Conservation (phyloP, 116 monocot genomes). For the Iris pallida region DNA sequence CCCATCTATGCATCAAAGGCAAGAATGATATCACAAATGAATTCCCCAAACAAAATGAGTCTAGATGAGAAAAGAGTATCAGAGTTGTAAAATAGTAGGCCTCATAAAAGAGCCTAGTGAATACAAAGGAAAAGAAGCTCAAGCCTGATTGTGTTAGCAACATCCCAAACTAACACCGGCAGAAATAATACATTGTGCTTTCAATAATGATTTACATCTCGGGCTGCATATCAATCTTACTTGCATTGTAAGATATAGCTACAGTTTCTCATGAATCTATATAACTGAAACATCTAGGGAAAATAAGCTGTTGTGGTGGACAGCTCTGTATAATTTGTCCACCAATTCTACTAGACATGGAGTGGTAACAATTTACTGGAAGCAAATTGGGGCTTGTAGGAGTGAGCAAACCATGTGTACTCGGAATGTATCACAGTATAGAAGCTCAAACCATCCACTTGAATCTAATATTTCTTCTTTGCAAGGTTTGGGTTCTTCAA, state of each 20-base stretch:
- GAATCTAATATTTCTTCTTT: constrained; percentile 40
- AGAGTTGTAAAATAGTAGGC: too few species aligned
- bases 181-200: background rate
- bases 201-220: background rate
- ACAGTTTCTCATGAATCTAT: background rate
- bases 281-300: background rate
- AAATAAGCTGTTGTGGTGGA: background rate
- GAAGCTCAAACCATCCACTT: background rate
- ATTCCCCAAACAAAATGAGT: too few species aligned
- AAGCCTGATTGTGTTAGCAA: background rate
- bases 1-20: too few species aligned
- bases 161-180: too few species aligned
- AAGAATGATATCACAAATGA: too few species aligned
- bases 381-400: background rate
- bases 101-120: too few species aligned
- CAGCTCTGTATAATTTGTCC: too few species aligned
- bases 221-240: background rate
- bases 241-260: background rate
- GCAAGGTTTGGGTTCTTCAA: constrained; percentile 74
- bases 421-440: too few species aligned
- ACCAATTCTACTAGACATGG: background rate
- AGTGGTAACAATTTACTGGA: background rate
- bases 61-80: too few species aligned
- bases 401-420: background rate
- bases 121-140: background rate